Percentiles rank a stretch among this genome's conserved stretches.
These are phyloP conservation scores for Penicillium coffeae DNA, from an alignment of 495 filamentous ascomycete genomes.

Conservation along the genomic window DNA sequence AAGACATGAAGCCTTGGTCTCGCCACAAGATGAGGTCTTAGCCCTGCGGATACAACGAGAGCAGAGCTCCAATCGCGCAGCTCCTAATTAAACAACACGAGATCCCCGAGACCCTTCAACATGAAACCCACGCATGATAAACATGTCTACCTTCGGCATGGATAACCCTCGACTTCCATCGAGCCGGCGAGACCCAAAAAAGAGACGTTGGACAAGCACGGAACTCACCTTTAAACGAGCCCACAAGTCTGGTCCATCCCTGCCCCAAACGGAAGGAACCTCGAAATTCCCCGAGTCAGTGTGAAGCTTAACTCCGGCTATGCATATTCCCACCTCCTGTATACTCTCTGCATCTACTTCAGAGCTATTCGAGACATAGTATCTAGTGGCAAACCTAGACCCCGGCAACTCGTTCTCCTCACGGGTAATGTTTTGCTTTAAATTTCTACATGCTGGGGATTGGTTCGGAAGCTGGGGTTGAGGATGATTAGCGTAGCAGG, in stretches of 20 bases:
- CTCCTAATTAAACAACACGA: not conserved
- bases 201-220: not conserved
- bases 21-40: not conserved
- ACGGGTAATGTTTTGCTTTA: no score
- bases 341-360: no score
- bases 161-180: no score
- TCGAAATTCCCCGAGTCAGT: slow-evolving; percentile 8
- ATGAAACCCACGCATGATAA: not conserved
- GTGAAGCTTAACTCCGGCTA: no score
- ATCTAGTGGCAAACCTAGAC: no score
- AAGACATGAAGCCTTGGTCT: no score
- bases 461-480: no score
- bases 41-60: not conserved
- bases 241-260: slow-evolving; percentile 3
- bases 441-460: not conserved
- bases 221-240: not conserved
- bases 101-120: not conserved
- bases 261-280: slow-evolving; percentile 9
- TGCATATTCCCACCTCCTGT: no score
- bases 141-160: no score
- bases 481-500: not conserved
- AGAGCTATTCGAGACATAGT: no score
- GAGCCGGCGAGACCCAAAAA: not conserved
- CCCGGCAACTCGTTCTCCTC: no score
- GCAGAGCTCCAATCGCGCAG: no score